A percentile compares a stretch with the other conserved stretches of the same genome.
These are phyloP conservation scores for Tricholoma sp. DNA, from an alignment of 768 basidiomycete genomes.

Conservation along the genomic window DNA sequence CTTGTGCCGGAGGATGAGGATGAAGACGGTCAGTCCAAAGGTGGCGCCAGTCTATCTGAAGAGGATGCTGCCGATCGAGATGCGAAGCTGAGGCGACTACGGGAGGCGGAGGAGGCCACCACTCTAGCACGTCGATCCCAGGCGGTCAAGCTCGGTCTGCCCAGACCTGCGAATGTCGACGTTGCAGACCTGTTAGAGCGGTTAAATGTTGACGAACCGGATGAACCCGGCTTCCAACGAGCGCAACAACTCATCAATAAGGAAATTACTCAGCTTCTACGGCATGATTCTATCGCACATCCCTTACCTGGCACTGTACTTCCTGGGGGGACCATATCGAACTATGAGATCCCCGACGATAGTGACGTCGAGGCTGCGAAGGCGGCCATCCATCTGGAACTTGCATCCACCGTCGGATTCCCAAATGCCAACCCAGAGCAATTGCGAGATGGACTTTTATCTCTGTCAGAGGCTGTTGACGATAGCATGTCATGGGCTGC, in stretches of 20 bases:
- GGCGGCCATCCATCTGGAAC: conserved; percentile 67
- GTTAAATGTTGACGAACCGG: conserved; percentile 46
- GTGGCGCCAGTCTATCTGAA: conserved; percentile 34
- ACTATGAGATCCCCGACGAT: conserved; percentile 74
- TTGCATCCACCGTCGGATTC: conserved; percentile 77
- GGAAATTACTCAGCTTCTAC: conserved; percentile 75
- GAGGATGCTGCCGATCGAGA: conserved; percentile 96
- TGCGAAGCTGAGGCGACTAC: conserved; percentile 55
- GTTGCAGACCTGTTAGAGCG: conserved; percentile 55
- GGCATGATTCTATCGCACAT: conserved; percentile 83
- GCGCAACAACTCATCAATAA: conserved; percentile 65
- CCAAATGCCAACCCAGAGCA: conserved; percentile 78
- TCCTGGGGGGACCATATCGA: conserved; percentile 65
- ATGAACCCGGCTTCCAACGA: conserved; percentile 34
- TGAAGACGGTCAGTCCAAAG: conserved; percentile 46
- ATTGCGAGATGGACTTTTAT: conserved; percentile 69
- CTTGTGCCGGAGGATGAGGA: conserved; percentile 87
- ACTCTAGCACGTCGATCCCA: conserved; percentile 79
- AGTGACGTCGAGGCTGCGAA: conserved; percentile 67
- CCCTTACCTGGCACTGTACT: conserved; percentile 84
- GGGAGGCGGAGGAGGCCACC: conserved; percentile 74
- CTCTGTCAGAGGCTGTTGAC: conserved; percentile 58
- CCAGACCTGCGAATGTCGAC: conserved; percentile 83
- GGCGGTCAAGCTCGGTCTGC: conserved; percentile 75
- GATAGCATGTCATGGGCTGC: conserved; percentile 68